Percentiles rank a stretch among this genome's conserved stretches.
These are phyloP conservation scores for Kwoniella europaea DNA, from an alignment of 768 basidiomycete species.

Conservation along the genomic window DNA sequence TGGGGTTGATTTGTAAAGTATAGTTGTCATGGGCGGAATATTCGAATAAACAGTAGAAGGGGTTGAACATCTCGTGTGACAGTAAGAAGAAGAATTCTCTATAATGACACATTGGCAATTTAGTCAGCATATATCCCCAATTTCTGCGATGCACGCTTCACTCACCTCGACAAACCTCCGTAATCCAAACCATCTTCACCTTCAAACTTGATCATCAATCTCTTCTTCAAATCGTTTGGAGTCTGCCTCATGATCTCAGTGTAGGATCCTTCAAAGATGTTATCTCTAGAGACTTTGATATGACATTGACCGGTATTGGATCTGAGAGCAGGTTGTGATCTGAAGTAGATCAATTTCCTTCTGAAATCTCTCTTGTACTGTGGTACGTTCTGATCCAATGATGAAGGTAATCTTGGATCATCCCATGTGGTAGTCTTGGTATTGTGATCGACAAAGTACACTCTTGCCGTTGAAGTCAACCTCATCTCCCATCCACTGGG, in stretches of 20 bases:
- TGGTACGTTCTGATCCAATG: conserved; percentile 93
- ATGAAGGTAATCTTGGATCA: conserved; percentile 93
- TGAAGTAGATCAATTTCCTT: conserved; percentile 98
- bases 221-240: conserved; percentile 96
- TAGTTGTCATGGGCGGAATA: conserved; percentile 99
- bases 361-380: conserved; percentile 99
- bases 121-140: neutral
- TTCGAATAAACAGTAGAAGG: conserved; percentile 99
- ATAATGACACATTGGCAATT: conserved; percentile 18
- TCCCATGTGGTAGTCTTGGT: conserved; percentile 99
- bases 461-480: conserved; percentile 93
- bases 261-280: conserved; percentile 99
- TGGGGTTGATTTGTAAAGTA: conserved; percentile 98
- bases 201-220: conserved; percentile 99
- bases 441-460: conserved; percentile 99
- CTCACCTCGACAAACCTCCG: conserved; percentile 91
- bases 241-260: conserved; percentile 98
- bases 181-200: conserved; percentile 99
- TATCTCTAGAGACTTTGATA: conserved; percentile 96
- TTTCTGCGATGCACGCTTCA: conserved; percentile 8
- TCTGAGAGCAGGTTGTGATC: conserved; percentile 96
- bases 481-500: conserved; percentile 99
- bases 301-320: conserved; percentile 99
- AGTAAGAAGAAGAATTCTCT: conserved; percentile 99
- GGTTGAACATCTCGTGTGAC: conserved; percentile 99